Evolutionary conservation across 441 rosid genomes (phyloP).

Genomic region (Corymbia citriodora): DNA sequence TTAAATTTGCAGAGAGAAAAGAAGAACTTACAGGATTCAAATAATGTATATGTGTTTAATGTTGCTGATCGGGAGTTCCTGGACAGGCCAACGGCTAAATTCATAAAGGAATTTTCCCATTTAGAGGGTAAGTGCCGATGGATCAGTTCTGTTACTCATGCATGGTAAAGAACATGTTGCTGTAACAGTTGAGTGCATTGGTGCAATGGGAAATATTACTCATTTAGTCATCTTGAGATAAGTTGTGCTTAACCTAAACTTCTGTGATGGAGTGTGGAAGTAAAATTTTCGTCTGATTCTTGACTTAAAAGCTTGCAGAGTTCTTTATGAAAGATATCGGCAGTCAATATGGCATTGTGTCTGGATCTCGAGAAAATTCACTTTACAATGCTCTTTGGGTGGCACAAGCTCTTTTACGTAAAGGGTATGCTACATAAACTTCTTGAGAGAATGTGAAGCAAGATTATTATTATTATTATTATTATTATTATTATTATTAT

Average conservation of each 20-base stretch:
- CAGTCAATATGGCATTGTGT: conserved; percentile 74
- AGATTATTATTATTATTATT: background rate
- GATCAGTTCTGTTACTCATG: background rate
- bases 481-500: no score
- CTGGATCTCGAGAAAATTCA: conserved; percentile 87
- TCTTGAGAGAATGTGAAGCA: background rate
- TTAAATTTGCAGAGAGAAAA: conserved; percentile 71
- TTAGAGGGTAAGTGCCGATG: conserved; percentile 49
- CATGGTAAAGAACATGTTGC: background rate
- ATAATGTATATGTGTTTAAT: conserved; percentile 70
- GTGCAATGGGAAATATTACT: background rate
- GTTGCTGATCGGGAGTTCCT: conserved; percentile 67
- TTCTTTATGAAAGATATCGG: conserved; percentile 67
- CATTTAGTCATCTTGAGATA: background rate
- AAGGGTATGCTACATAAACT: conserved; percentile 55
- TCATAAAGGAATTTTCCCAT: conserved; percentile 67
- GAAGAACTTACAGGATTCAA: conserved; percentile 76
- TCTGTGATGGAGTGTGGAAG: background rate
- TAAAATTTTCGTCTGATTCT: conserved; percentile 1
- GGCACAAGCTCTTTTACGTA: conserved; percentile 88
- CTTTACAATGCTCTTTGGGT: conserved; percentile 94
- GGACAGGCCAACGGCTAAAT: conserved; percentile 84
- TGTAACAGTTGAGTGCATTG: background rate
- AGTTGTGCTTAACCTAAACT: background rate
- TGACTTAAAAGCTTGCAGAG: conserved; percentile 41